Base-by-base conservation (phyloP, 768 basidiomycete species). In the Pleurotus pulmonarius region DNA sequence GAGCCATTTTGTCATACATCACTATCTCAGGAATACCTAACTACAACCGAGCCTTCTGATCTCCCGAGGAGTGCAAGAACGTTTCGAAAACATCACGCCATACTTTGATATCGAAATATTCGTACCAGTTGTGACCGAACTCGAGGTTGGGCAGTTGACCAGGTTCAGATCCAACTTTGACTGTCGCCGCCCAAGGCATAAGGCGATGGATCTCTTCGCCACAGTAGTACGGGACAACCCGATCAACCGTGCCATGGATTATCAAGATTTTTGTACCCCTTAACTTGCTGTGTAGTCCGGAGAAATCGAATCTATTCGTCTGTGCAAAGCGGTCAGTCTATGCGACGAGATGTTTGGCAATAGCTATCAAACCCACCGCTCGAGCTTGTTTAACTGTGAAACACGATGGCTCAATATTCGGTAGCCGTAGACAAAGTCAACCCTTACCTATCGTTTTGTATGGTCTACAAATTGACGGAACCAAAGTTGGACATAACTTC, bases 51-150 rank as follows among this genome's bases (percentile, higher is more conserved):
- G 56, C 55, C 38, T 46, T 59, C 15, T 20, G 38, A 16, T 16
- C 41, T 25, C 12, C 41, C 26, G 39, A 7, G 41, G 56, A 56
- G 5, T 18, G 56, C 25, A 75, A 58, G 53, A 79, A 79, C 34
- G 56, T 61, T 54, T 74, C 71, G 1, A 77, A 58, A 5, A 75
- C 73, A 46, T 70, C 69, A 18, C 59, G 59, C 77, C 77, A 79
- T 38, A 76, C 65, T 48, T 65, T 63, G 4, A 73, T 60, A 56
- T 73, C 72, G 55, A 79, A 79, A 59, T 78, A 80, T 59, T 78
- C 78, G 56, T 68, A 74, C 78, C 75, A 79, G 38, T 72, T 60
- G 59, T 78, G 77, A 3, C 77, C 77, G 56, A 79, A 78, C 2
- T 64, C 68, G 24, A 70, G 61, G 53, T 52, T 67, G 20, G 73